Conservation (phyloP, 805 yeast species). For the Starmerella potacharoeniae region DNA sequence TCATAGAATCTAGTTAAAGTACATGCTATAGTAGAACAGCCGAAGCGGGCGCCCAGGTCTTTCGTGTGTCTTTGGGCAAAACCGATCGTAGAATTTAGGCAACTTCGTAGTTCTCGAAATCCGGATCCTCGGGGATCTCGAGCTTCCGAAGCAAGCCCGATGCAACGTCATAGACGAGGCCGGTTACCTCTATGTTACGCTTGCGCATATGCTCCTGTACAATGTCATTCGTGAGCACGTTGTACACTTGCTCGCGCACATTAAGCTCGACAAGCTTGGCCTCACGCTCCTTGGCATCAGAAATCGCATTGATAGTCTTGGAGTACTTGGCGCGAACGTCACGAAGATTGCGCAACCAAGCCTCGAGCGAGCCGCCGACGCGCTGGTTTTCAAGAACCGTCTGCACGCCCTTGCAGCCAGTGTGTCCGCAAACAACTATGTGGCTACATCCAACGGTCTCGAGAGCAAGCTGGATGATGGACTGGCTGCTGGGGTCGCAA, state of each 20-base stretch:
- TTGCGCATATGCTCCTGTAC: conserved; percentile 53
- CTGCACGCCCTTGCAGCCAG: conserved; percentile 89
- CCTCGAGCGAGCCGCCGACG: conserved; percentile 58
- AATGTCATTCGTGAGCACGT: conserved; percentile 48
- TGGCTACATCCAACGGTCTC: conserved; percentile 71
- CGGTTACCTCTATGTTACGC: conserved; percentile 65
- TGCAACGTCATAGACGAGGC: conserved; percentile 71
- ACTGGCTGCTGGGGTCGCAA: conserved; percentile 59
- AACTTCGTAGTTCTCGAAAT: conserved; percentile 15
- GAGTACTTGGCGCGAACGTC: conserved; percentile 55
- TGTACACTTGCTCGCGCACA: conserved; percentile 59
- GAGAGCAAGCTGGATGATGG: conserved; percentile 80
- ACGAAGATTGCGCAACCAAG: conserved; percentile 57
- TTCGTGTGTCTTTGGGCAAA: too few species aligned
- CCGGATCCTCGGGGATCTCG: conserved; percentile 31
- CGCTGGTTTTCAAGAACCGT: conserved; percentile 57
- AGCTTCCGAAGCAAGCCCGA: conserved; percentile 50
- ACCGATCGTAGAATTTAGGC: neutral
- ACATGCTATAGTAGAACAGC: too few species aligned
- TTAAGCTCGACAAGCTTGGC: conserved; percentile 63
- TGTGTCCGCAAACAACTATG: conserved; percentile 83
- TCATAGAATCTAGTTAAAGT: too few species aligned
- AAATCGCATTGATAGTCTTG: conserved; percentile 38
- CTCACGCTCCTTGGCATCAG: conserved; percentile 44
- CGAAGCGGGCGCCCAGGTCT: too few species aligned